These are phyloP conservation scores for Mycena haematopus DNA, from an alignment of 768 basidiomycete genomes.

Conservation along the genomic window DNA sequence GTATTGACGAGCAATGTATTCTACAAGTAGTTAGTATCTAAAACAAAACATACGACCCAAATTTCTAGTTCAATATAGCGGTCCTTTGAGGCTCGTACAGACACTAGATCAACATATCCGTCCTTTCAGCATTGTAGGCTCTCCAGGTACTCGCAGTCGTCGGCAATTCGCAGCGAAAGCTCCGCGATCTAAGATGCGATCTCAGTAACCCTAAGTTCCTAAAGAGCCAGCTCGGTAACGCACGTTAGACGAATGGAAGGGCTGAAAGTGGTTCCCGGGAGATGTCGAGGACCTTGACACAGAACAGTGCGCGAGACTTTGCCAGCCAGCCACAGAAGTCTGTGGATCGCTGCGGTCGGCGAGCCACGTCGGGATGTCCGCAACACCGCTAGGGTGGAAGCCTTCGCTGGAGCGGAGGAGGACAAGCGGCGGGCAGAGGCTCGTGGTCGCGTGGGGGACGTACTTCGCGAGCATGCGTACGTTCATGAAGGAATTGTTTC, in stretches of 20 bases:
- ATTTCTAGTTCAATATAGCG: no score
- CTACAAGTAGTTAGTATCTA: no score
- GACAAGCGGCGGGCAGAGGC: slow-evolving; percentile 45
- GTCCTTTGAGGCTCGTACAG: no score
- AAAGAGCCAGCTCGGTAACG: background rate
- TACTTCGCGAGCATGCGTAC: slow-evolving; percentile 56
- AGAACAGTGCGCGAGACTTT: slow-evolving; percentile 41
- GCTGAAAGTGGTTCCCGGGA: slow-evolving; percentile 71
- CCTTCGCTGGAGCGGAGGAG: slow-evolving; percentile 61
- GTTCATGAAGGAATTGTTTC: slow-evolving; percentile 57
- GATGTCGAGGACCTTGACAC: slow-evolving; percentile 60
- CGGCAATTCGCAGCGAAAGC: slow-evolving; percentile 39
- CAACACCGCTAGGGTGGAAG: slow-evolving; percentile 39
- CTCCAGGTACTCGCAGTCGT: slow-evolving; percentile 38
- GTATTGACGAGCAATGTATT: no score
- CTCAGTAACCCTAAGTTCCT: slow-evolving; percentile 3
- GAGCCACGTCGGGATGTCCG: no score
- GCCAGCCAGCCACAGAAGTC: slow-evolving; percentile 53
- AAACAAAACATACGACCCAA: no score
- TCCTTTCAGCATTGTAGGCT: slow-evolving; percentile 2
- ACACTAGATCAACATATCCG: no score
- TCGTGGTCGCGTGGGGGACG: slow-evolving; percentile 38
- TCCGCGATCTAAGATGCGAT: slow-evolving; percentile 35
- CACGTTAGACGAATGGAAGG: slow-evolving; percentile 60
- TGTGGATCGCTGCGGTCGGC: no score